Conservation (phyloP, 768 basidiomycete species). For the Mycena vitilis region DNA sequence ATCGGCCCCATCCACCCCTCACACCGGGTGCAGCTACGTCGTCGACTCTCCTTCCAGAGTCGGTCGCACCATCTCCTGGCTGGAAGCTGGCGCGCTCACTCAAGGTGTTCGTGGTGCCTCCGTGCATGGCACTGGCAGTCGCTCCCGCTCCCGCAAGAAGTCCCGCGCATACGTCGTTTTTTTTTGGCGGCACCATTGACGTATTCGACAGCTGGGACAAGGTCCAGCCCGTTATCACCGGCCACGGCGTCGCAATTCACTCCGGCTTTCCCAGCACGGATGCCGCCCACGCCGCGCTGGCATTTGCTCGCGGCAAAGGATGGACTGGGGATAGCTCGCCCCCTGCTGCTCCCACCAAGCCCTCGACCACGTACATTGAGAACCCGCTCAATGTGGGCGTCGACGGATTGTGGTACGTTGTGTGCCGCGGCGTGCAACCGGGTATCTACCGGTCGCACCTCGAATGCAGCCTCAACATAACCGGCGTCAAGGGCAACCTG, state of each 20-base stretch:
- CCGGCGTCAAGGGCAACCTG: not conserved
- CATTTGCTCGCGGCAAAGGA: not conserved
- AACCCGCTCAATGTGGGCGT: conserved; percentile 4
- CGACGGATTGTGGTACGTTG: conserved; percentile 6
- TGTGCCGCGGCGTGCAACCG: conserved; percentile 5
- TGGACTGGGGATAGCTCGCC: conserved; percentile 2
- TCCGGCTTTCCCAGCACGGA: not conserved
- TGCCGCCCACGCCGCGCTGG: not conserved
- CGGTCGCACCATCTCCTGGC: too few relatives aligned
- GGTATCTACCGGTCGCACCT: not conserved
- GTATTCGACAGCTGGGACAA: not conserved
- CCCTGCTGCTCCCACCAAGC: too few relatives aligned
- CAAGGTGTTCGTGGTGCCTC: too few relatives aligned
- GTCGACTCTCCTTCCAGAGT: too few relatives aligned
- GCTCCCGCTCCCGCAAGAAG: too few relatives aligned
- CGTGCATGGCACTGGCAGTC: too few relatives aligned
- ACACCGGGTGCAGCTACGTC: too few relatives aligned
- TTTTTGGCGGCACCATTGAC: conserved; percentile 11
- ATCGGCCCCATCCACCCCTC: too few relatives aligned
- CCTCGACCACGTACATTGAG: not conserved
- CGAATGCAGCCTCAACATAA: conserved; percentile 15
- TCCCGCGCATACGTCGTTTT: not conserved
- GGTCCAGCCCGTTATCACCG: not conserved
- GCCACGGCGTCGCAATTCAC: conserved; percentile 9
- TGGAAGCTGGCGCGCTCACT: too few relatives aligned